Evolutionary conservation across 305 asterid species (phyloP), one percentile per base, ranked within the genome.

Genomic region (Solanum hybrid): DNA sequence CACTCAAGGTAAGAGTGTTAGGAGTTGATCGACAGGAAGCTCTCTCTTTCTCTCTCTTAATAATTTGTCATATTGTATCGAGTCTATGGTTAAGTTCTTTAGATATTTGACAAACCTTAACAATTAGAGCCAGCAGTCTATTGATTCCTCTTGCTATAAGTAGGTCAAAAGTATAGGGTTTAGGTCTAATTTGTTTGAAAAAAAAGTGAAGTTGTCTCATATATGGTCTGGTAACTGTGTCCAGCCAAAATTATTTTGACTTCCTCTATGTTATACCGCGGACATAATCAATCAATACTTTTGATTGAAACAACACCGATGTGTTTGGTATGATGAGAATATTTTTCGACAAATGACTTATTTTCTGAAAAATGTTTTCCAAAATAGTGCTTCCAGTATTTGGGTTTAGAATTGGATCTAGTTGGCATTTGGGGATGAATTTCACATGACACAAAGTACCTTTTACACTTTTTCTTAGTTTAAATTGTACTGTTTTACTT

Each of bases 1-100:
- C 35, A 96, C 99, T 34, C 99, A 97, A 96, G 99, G 99, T 95
- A 79, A 88, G 94, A 24, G 24, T 69, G 51, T 32, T 51, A 78
- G 24, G 32, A 85, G 76, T 56, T 31, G 29, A 82, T 82, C 4
- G 11, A 82, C 27, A 29, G 3, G 73, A 82, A 46, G 73, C 36
- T 10, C 27, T 40, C 35, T 80, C 66, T 38, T 56, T 29, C 40
- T 46, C 71, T 82, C 35, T 22, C 69, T 42, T 17, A 40, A 46
- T 82, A 46, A 46, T 46, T 6, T 82, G 26, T 29, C n/a, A 82
- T 46, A 31, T 82, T 82, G 71, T 38, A 24, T 82, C 20, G 4
- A 16, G 2, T 46, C 17, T 16, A 9, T 46, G 6, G 26, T 29
- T 34, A 82, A 82, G 8, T 46, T 42, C 38, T 29, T 16, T 27